Base-by-base conservation (phyloP, 192 early-diverging fungal genomes). In the Rhizoclosmatium globosum region DNA sequence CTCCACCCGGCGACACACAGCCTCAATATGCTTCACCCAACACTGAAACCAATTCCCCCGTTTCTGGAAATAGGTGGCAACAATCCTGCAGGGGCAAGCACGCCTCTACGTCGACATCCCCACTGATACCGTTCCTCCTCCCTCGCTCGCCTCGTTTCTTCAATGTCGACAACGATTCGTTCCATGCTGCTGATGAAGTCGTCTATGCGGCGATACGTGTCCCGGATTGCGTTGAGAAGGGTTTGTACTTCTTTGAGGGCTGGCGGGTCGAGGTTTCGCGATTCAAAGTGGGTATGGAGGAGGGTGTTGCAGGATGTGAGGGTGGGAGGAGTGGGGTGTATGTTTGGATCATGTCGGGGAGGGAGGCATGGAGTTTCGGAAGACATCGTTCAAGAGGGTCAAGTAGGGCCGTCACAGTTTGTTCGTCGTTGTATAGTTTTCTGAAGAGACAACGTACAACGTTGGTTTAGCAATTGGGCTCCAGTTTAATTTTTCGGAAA, bases 31-130 rank as follows among this genome's bases (percentile, higher is more conserved):
- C 56, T n/a, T 13, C 13, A 57, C 11, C 64, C 64, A 65, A 38
- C 39, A 65, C 11, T 65, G 11, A 38, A 65, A 65, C 31, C 39
- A 23, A 38, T 65, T 38, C 64, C 17, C 13, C 15, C 39, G 17
- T 21, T 11, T 13, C 31, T 21, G 64, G 31, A 65, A 65, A 31
- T 21, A 65, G n/a, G 31, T 23, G 38, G 64, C 64, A 17, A 38
- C 31, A 31, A 65, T 65, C 39, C 64, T 11, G 64, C 17, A 13
- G 64, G 64, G n/a, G 39, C 39, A 23, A 31, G 11, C 17, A 65
- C 31, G 13, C 64, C 64, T 21, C 64, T 17, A 17, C 64, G 13
- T 21, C 64, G 64, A 65, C 64, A 65, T 21, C 64, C 64, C 64
- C 64, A 65, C 13, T 31, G 31, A 31, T 31, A 31, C 31, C 31